A percentile compares a stretch with the other conserved stretches of the same genome.
These are phyloP conservation scores for Ananas comosus DNA, from an alignment of 176 grass and related monocot genomes.

Conservation along the genomic window DNA sequence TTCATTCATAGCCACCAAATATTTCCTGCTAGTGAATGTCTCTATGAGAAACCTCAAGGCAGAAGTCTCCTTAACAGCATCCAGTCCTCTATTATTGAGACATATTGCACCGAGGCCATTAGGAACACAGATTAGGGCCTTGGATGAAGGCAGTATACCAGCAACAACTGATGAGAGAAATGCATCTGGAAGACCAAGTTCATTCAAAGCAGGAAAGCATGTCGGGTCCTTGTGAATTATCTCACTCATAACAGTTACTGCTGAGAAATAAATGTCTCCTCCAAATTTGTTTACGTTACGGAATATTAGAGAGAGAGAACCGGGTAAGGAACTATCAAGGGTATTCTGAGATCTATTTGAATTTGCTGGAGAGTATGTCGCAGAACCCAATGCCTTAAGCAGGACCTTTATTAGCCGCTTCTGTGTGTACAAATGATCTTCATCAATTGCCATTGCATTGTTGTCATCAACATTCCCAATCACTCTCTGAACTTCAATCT, in stretches of 20 bases:
- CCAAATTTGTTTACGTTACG: slow-evolving; percentile 79
- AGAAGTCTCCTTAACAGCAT: slow-evolving; percentile 76
- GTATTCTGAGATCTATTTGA: slow-evolving; percentile 54
- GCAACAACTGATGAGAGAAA: slow-evolving; percentile 75
- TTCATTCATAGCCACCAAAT: slow-evolving; percentile 92
- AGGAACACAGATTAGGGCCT: slow-evolving; percentile 84
- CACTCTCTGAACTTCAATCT: slow-evolving; percentile 78
- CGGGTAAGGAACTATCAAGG: slow-evolving; percentile 69
- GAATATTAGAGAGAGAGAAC: slow-evolving; percentile 88
- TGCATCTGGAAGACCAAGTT: slow-evolving; percentile 81
- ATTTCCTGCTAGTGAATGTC: slow-evolving; percentile 76
- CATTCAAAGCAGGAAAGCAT: slow-evolving; percentile 75
- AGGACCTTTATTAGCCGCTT: slow-evolving; percentile 87
- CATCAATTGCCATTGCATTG: slow-evolving; percentile 53
- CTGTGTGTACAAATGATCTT: slow-evolving; percentile 71
- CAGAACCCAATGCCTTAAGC: slow-evolving; percentile 88
- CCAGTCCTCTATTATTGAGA: slow-evolving; percentile 79
- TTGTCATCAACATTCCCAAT: slow-evolving; percentile 45
- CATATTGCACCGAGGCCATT: slow-evolving; percentile 97
- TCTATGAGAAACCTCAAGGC: slow-evolving; percentile 74
- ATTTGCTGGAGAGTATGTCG: slow-evolving; percentile 91
- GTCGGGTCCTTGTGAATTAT: slow-evolving; percentile 99
- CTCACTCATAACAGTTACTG: slow-evolving; percentile 97
- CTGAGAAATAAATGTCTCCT: slow-evolving; percentile 96
- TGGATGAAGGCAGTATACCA: slow-evolving; percentile 77